Base-by-base conservation (phyloP, 2,329 filamentous ascomycete species). In the Dactylonectria estremocensis region DNA sequence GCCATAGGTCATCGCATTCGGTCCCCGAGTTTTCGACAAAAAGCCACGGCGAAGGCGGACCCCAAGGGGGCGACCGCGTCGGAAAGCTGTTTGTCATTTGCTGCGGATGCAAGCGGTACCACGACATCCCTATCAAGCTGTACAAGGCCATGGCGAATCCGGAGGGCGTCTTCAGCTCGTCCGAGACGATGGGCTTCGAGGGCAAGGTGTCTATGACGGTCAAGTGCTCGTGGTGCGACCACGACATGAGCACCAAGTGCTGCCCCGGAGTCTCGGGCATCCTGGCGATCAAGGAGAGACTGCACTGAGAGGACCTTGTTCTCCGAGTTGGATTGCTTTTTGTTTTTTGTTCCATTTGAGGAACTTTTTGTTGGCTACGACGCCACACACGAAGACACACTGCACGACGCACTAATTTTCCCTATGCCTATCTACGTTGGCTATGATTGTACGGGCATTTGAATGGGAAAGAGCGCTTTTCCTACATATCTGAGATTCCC, bases 191-290 rank as follows among this genome's bases (percentile, higher is more conserved):
- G 6, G 88, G 88, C 1, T 88, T 89, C 49, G 84, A 84, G 48
- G 88, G 88, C 1, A 81, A 86, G 7, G 84, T 91, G 50, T 89
- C 86, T 9, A 90, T 90, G 70, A 88, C 86, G 75, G 88, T 92
- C 28, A 88, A 87, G 71, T 93, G 91, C 77, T 91, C 91, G 9
- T 93, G 92, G 92, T 94, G 92, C 77, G 83, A 84, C 49, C 92
- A 94, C 80, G 87, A 87, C 56, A 93, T 94, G 91, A 90, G 85
- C 71, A 91, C 87, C 14, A 82, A 81, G 65, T 94, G 92, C 80
- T 94, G 92, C 77, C 86, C 90, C 11, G 91, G 91, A 8, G 91
- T 91, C 80, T 88, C 89, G 11, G 89, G 91, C 1, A 84, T 91
- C 50, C 87, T 94, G 4, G 88, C 91, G 68, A 81, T 93, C 73